These are phyloP conservation scores for Boletus insuetus DNA, from an alignment of 768 basidiomycete species.

Conservation along the genomic window DNA sequence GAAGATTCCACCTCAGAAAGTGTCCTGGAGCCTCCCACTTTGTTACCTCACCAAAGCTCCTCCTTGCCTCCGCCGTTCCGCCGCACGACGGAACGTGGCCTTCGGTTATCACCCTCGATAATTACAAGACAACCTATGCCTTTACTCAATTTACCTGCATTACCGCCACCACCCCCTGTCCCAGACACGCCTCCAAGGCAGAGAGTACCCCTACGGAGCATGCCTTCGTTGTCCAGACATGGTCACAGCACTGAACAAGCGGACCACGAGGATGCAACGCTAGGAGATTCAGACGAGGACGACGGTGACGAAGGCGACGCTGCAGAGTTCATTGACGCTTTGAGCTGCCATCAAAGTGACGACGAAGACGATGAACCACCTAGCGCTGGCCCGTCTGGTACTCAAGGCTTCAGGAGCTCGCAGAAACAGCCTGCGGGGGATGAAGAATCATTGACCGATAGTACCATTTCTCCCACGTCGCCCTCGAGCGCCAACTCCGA, in stretches of 20 bases:
- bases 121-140: constrained; percentile 46
- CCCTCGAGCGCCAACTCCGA: constrained; percentile 6
- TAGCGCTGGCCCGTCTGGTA: constrained; percentile 18
- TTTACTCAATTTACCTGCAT: constrained; percentile 47
- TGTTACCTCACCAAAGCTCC: constrained; percentile 9
- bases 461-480: constrained; percentile 2
- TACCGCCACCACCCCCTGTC: constrained; percentile 34
- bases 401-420: background rate
- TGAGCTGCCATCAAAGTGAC: constrained; percentile 36
- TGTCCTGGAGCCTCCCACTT: constrained; percentile 1
- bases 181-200: constrained; percentile 11
- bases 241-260: constrained; percentile 28
- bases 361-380: constrained; percentile 33
- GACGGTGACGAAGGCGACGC: constrained; percentile 34
- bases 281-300: constrained; percentile 34
- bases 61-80: constrained; percentile 22
- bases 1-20: background rate
- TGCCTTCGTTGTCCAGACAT: constrained; percentile 52
- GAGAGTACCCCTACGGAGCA: constrained; percentile 41
- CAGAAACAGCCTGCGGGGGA: constrained; percentile 14
- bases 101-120: constrained; percentile 45
- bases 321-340: constrained; percentile 36
- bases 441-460: background rate
- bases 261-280: constrained; percentile 20
- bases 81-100: constrained; percentile 34